Base-by-base conservation (phyloP, 805 yeast species). In the Ogataea populi-albae region DNA sequence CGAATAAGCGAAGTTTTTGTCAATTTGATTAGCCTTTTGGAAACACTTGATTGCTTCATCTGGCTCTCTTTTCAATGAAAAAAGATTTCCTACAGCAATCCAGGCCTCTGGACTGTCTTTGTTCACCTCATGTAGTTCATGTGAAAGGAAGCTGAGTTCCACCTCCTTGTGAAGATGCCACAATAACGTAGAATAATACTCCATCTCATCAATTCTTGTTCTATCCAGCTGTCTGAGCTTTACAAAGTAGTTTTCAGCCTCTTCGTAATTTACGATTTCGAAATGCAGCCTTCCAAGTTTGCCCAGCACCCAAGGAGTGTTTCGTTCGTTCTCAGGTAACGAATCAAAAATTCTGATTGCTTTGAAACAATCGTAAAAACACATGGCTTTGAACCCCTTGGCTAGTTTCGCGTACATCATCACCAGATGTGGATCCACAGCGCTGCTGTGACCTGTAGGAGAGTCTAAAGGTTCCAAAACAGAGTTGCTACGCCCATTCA, bases 131-230 rank as follows among this genome's bases (percentile, higher is more conserved):
- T 79, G 68, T 26, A 91, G 65, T 47, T 88, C 96, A 54, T 85
- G 86, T 3, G 95, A 85, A 38, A 93, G 67, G 50, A 73, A 79
- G n/a, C 93, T 80, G 34, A 93, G 68, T 37, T 81, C 89, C 15
- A 77, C 75, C 31, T 84, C 88, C 51, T 80, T 81, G 37, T 84
- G 91, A 32, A 88, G 62, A 64, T 93, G 98, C 98, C 98, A 91
- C 40, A 91, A 67, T 19, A 88, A 66, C 0, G 98, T 91, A 0
- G 96, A 87, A 54, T 77, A 88, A 49, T 80, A 78, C 53, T 93
- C 98, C 93, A 91, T 86, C 55, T 88, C 98, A 43, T 77, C 79
- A 11, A 81, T 56, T 38, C 98, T 69, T 8, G 89, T 84, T 26
- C 91, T 75, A 61, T 88, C 96, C 17, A 81, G 40, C 36, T 65